These are phyloP conservation scores for Kwoniella dendrophila DNA, from an alignment of 768 basidiomycete species.

Conservation along the genomic window DNA sequence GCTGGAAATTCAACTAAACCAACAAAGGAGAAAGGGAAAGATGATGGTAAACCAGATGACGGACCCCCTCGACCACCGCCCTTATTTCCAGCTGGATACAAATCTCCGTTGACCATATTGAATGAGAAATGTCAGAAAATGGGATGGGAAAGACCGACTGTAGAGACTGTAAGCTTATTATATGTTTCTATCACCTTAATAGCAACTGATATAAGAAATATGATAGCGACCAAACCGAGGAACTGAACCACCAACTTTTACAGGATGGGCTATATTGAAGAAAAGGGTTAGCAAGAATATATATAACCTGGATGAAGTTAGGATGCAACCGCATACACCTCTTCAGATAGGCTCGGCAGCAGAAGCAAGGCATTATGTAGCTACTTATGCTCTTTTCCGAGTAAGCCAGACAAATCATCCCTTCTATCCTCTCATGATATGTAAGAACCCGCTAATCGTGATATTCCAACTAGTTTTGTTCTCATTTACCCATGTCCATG, in stretches of 20 bases:
- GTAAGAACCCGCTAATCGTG: too few species aligned
- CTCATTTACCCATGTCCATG: conserved; percentile 52
- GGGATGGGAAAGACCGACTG: conserved; percentile 80
- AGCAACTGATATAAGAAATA: not conserved
- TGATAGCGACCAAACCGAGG: conserved; percentile 34
- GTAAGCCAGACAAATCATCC: conserved; percentile 58
- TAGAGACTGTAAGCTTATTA: conserved; percentile 68
- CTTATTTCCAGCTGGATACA: conserved; percentile 80
- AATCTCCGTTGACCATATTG: conserved; percentile 76
- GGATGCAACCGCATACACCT: conserved; percentile 73
- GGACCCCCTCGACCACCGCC: conserved; percentile 57
- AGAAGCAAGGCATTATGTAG: conserved; percentile 90
- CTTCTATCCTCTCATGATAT: too few species aligned
- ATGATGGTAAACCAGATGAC: conserved; percentile 15
- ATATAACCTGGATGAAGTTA: conserved; percentile 68
- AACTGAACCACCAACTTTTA: conserved; percentile 52
- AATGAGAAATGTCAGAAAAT: conserved; percentile 88
- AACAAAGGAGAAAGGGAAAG: conserved; percentile 53
- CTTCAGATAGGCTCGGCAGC: conserved; percentile 68
- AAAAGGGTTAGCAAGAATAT: conserved; percentile 68
- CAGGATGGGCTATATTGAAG: conserved; percentile 70
- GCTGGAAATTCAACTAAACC: conserved; percentile 81
- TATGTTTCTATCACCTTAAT: too few species aligned
- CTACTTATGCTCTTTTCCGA: conserved; percentile 81
- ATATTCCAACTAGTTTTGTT: conserved; percentile 44